Base-by-base conservation (phyloP, 2,329 filamentous ascomycete species). In the Verticillium klebahnii region DNA sequence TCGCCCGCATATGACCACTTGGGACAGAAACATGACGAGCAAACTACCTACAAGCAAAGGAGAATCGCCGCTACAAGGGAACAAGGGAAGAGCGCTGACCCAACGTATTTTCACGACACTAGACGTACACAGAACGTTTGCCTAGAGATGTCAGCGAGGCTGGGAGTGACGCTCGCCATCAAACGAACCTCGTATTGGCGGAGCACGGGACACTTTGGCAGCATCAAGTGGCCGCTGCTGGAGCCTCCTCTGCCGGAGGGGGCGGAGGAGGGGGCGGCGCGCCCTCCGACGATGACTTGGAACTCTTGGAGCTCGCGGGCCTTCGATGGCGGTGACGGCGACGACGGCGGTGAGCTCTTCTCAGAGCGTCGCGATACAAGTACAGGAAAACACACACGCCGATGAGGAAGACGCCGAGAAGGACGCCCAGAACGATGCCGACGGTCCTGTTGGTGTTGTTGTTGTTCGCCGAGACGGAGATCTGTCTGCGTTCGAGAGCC, bases 391-490 rank as follows among this genome's bases (percentile, higher is more conserved):
- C 70, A 45, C 68, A 60, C 19, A 74, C 63, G 23, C 69, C 74
- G 17, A 73, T 67, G 61, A 82, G 60, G 61, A 81, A 81, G 23
- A 74, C 66, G 31, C 73, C 72, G 23, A 80, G 69, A 4, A 77
- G 68, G 50, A 81, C 68, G 62, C 75, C 78, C 55, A 81, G 74
- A 3, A 77, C 72, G 62, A 79, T 70, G 60, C 78, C 78, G 60
- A 80, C 80, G 37, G 74, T 77, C 59, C 73, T 71, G 66, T 80
- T 77, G 37, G 72, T 74, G 45, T 75, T 73, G 17, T 73, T 36
- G 4, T 31, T 19, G 29, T 45, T 50, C 23, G 58, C 32, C 8
- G 40, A 36, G 19, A 50, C 11, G 40, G 39, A 36, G 36, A 15
- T 34, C 6, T 54, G 40, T 37, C 40, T 59, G 17, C 23, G 11